Percentiles rank a stretch among this genome's conserved stretches.
These are phyloP conservation scores for Graphilbum sp. DNA, from an alignment of 2,329 filamentous ascomycete species.

Conservation along the genomic window DNA sequence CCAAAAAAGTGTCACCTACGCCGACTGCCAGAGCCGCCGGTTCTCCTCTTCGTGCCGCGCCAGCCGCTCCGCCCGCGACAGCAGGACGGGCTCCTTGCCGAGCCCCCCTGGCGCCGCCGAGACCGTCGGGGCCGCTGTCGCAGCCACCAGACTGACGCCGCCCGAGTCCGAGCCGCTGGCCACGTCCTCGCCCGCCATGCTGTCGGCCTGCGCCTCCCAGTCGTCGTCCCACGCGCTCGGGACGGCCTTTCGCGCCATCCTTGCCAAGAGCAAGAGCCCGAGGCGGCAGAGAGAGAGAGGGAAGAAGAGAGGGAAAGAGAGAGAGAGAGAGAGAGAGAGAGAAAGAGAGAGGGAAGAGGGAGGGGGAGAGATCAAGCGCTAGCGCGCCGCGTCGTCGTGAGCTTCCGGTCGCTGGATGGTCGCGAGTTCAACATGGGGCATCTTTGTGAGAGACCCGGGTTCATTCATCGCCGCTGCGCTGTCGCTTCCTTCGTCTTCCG, in stretches of 20 bases:
- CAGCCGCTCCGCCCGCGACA: conserved; percentile 61
- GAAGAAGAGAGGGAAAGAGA: background rate
- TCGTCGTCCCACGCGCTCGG: conserved; percentile 84
- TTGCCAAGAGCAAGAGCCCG: no score
- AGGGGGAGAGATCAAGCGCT: no score
- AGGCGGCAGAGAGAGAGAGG: background rate
- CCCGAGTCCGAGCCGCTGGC: background rate
- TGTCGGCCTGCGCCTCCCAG: conserved; percentile 69
- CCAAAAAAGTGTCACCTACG: conserved; percentile 36
- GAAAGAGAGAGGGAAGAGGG: background rate
- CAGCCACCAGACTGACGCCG: background rate
- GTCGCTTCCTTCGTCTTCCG: no score
- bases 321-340: background rate
- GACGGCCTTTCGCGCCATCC: conserved; percentile 29
- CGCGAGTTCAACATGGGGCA: background rate
- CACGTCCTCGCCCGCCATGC: conserved; percentile 13
- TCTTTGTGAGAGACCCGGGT: no score
- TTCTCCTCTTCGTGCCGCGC: conserved; percentile 73
- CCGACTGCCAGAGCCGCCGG: conserved; percentile 74
- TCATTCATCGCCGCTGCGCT: no score
- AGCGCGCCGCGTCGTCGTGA: background rate
- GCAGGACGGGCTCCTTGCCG: conserved; percentile 18
- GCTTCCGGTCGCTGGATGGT: background rate
- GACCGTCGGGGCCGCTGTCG: background rate
- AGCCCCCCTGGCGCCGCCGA: no score